These are phyloP conservation scores for Eutrema salsugineum DNA, from an alignment of 441 rosid genomes.

Conservation along the genomic window DNA sequence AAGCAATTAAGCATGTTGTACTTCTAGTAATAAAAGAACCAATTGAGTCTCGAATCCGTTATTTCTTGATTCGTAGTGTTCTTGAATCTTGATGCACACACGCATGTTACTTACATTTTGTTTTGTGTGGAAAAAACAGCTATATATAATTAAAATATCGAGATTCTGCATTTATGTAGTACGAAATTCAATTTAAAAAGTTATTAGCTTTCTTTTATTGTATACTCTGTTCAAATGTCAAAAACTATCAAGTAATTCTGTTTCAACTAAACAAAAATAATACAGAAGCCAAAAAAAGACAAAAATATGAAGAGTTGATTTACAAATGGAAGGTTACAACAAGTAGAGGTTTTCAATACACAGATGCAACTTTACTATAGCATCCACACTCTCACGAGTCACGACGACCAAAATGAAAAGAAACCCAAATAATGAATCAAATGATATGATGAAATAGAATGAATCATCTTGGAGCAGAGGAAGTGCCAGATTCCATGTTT, in stretches of 20 bases:
- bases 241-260: not conserved
- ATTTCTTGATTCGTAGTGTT: no score
- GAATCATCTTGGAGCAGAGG: constrained; percentile 16
- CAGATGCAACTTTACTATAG: not conserved
- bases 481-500: constrained; percentile 29
- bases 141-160: no score
- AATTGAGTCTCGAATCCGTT: no score
- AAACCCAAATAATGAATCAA: not conserved
- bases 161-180: no score
- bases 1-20: no score
- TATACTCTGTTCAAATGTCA: not conserved
- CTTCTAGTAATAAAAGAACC: no score
- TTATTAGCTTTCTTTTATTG: no score
- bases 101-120: no score
- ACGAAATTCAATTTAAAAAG: no score
- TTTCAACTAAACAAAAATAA: not conserved
- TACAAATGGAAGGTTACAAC: not conserved
- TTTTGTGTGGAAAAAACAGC: no score
- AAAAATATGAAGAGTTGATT: not conserved
- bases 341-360: not conserved
- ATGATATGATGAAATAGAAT: not conserved
- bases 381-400: not conserved
- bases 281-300: not conserved
- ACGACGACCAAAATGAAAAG: not conserved
- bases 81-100: no score